Percentiles rank a stretch among this genome's conserved stretches.
Evolutionary conservation across 2,329 filamentous ascomycete genomes (phyloP).

Genomic region (Acarospora socialis): DNA sequence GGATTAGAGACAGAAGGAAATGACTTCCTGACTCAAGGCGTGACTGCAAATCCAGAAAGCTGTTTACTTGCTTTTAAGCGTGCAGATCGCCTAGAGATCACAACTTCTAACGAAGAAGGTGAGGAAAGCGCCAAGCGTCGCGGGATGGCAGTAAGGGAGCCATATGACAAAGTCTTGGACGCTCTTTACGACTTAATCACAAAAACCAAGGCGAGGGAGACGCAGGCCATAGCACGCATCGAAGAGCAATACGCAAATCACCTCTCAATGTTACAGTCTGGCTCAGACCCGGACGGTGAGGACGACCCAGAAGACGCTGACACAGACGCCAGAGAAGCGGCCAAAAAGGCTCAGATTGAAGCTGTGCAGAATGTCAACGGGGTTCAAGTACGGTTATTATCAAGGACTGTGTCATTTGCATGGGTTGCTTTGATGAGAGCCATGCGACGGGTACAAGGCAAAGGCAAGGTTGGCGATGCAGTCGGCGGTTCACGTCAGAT

Average conservation of each 20-base stretch:
- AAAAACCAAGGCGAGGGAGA: constrained; percentile 52
- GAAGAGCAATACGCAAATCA: constrained; percentile 38
- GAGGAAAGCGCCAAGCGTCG: constrained; percentile 51
- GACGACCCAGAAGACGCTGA: constrained; percentile 37
- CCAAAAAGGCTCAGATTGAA: constrained; percentile 41
- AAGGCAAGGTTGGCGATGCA: constrained; percentile 53
- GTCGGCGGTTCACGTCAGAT: constrained; percentile 66
- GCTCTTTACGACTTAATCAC: constrained; percentile 78
- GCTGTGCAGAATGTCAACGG: constrained; percentile 51
- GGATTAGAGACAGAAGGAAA: constrained; percentile 56
- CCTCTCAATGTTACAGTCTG: no score
- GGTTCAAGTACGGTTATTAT: constrained; percentile 60
- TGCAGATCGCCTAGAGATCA: constrained; percentile 73
- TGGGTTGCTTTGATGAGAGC: constrained; percentile 93
- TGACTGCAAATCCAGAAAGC: constrained; percentile 84
- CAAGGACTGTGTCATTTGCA: constrained; percentile 73
- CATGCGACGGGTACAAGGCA: constrained; percentile 86
- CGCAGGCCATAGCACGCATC: constrained; percentile 42
- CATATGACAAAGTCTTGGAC: constrained; percentile 70
- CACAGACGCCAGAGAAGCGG: constrained; percentile 37
- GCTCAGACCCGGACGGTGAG: constrained; percentile 22
- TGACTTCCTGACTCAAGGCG: constrained; percentile 67
- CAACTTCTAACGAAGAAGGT: constrained; percentile 60
- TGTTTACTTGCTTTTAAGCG: constrained; percentile 79
- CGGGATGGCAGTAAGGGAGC: constrained; percentile 62